Evolutionary conservation across 2,329 filamentous ascomycete species (phyloP), one percentile per base, ranked within the genome.

Genomic region (Furcasterigmium furcatum): DNA sequence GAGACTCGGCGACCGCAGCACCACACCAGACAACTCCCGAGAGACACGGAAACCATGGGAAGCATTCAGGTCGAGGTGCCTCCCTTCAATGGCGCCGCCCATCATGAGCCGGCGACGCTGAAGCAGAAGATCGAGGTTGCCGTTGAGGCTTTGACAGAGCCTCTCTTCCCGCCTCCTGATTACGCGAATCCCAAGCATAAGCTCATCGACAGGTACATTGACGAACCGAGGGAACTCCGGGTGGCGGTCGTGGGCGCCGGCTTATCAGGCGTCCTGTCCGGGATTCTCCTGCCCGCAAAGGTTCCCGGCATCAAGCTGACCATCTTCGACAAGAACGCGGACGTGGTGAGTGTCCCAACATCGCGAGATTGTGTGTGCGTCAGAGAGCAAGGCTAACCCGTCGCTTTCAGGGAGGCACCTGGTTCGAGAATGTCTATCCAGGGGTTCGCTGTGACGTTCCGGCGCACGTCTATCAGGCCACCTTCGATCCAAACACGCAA

Each of bases 401-500:
- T n/a, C n/a, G n/a, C n/a, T n/a, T n/a, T n/a, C 29, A 74, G 68
- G 74, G 74, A 24, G 74, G 76, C 1, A 78, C 73, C 4, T 80
- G 75, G 76, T 68, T 74, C 41, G 74, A 77, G 48, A 79, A 79
- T 45, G 58, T 70, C 4, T 87, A 86, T 50, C 82, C 82, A 0
- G 84, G 82, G 2, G 80, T 85, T 1, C 68, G 81, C 35, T 88
- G 85, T 53, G 84, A 88, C 58, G 45, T 88, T 13, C 82, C 85
- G 0, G 77, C 83, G 1, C 82, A 87, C 58, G 82, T 84, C 18
- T 89, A 89, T 54, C 84, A 88, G 56, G 78, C 77, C 8, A 82
- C 80, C 0, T 88, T 87, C 58, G 71, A 73, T 7, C 82, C 84
- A 1, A 88, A 88, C 46, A 77, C 74, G 0, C 72, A 86, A 52